Evolutionary conservation across 2,329 filamentous ascomycete genomes (phyloP), one percentile per base, ranked within the genome.

Genomic region (Calycina marina): DNA sequence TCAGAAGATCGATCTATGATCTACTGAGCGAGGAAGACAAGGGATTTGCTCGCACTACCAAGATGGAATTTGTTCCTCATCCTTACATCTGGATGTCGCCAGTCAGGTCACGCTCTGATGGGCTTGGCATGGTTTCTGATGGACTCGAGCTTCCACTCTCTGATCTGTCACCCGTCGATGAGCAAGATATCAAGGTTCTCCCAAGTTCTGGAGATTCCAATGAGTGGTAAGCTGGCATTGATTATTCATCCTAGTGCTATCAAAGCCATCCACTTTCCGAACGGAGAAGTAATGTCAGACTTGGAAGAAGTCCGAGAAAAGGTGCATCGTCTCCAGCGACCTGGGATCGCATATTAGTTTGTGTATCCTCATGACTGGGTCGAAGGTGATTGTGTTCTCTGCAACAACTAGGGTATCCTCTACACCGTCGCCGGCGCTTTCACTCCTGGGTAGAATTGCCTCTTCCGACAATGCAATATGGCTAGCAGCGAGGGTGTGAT

Each of bases 11-110:
- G n/a, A 82, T 80, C 71, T 84, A 73, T 54, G 68, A 80, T 30
- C 50, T 65, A 9, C 63, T 88, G 6, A 74, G 68, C 10, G 61
- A 69, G 1, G 63, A 65, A 26, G 77, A 84, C 46, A 69, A 81
- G 52, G 63, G 65, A 27, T 80, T 85, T 43, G 78, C 65, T 2
- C 66, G 72, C 31, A 69, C 62, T 4, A 77, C 76, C 13, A 69
- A 63, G 36, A 67, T 83, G 28, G 77, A 85, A 55, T 86, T 86
- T 49, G 78, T 79, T 0, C 65, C 80, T 3, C 80, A 86, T 45
- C 80, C 80, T 4, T 86, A 86, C 54, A 71, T 86, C 40, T 88
- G 80, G 80, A 86, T 86, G 77, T 72, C 66, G 36, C 52, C 61
- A 14, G 76, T 79, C 28, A 71, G 69, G 45, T 75, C 77, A 24